Evolutionary conservation across 2,329 filamentous ascomycete genomes (phyloP).

Genomic region (Penicillium sp.): DNA sequence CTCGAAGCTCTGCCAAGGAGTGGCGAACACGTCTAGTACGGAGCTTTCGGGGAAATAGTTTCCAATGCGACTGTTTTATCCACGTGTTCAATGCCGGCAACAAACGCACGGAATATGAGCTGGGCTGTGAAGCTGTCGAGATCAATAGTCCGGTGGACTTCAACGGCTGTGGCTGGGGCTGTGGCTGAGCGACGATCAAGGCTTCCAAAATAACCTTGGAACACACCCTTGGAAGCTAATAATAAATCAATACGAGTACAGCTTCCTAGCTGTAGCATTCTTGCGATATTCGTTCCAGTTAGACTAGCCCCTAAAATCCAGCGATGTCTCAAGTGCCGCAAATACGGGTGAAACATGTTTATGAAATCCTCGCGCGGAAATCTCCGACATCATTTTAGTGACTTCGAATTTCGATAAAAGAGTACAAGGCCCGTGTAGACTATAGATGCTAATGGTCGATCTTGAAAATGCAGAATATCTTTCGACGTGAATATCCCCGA

Average conservation of each 20-base stretch:
- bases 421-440: not conserved
- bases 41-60: not conserved
- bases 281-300: not conserved
- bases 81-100: slow-evolving; percentile 1
- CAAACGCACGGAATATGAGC: too few relatives aligned
- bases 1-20: not conserved
- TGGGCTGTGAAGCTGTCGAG: not conserved
- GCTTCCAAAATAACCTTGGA: not conserved
- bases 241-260: not conserved
- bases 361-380: not conserved
- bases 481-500: not conserved
- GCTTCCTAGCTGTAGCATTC: not conserved
- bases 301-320: not conserved
- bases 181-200: not conserved
- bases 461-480: not conserved
- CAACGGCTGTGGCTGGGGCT: not conserved
- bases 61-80: not conserved
- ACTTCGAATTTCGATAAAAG: not conserved
- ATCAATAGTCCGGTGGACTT: not conserved
- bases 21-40: not conserved
- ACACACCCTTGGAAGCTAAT: not conserved
- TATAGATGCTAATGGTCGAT: not conserved
- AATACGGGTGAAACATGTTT: not conserved
- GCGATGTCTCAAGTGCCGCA: not conserved
- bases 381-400: not conserved